Evolutionary conservation across 768 basidiomycete species (phyloP), one percentile per base, ranked within the genome.

Genomic region (Ramaria sp.): DNA sequence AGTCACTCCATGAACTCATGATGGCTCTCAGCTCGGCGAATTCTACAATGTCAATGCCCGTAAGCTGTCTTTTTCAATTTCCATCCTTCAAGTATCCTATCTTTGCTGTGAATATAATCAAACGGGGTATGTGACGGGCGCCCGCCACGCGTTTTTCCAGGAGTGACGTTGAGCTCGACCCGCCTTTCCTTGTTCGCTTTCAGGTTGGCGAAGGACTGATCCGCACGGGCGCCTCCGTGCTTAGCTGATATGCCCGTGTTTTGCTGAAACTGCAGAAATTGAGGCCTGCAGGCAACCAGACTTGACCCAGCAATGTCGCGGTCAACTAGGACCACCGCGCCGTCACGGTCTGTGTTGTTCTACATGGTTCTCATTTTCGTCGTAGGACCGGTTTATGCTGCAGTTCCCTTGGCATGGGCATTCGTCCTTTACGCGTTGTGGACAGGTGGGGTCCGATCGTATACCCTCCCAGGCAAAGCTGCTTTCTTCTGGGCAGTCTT

Each of bases 341-440:
- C 59, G 63, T 41, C 76, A 78, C 52, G 15, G 22, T 10, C 52
- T 5, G 58, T 67, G 39, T 78, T 76, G 6, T 89, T 79, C 62
- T 85, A 82, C 59, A 24, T 78, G 51, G 81, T 78, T 57, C 68
- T 88, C 34, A 55, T 82, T 56, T 57, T 73, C 45, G 61, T 77
- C 52, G 76, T 88, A 55, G 60, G 77, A 4, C 86, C 88, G 7
- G 59, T 88, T 52, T 85, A 84, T 77, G 76, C 77, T 5, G 63
- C 77, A 34, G 68, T 78, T 6, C 82, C 85, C 9, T 60, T 81
- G 22, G 76, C 83, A 20, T 90, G 88, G 87, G 63, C 66, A 6
- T 86, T 79, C 62, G 77, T 75, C 41, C 43, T 73, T 58, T 72
- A 73, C 63, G 67, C 76, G 42, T 63, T 85, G 38, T 68, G 67